Evolutionary conservation across 2,329 filamentous ascomycete species (phyloP).

Genomic region (Trichoderma sp.): DNA sequence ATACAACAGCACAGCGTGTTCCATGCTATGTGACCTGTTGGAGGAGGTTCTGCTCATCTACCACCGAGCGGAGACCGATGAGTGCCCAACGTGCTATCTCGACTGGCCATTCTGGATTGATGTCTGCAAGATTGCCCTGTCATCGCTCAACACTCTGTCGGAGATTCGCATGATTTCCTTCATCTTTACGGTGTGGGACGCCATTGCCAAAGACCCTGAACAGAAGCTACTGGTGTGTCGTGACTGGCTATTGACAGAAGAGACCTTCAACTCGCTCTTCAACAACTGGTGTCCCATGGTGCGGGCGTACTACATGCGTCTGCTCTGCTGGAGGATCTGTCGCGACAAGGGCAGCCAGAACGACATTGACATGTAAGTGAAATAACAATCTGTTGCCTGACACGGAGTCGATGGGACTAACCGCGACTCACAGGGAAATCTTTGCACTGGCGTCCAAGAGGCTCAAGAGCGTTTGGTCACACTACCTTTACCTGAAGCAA

Average conservation of each 20-base stretch:
- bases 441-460: slow-evolving; percentile 68
- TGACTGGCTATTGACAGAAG: slow-evolving; percentile 73
- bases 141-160: slow-evolving; percentile 85
- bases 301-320: slow-evolving; percentile 85
- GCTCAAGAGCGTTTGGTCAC: slow-evolving; percentile 73
- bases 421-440: slow-evolving; percentile 59
- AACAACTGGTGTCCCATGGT: slow-evolving; percentile 98
- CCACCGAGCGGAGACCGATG: slow-evolving; percentile 50
- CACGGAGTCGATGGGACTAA: background rate
- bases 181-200: slow-evolving; percentile 78
- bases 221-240: slow-evolving; percentile 72
- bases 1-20: slow-evolving; percentile 81
- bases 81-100: slow-evolving; percentile 51
- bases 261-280: slow-evolving; percentile 79
- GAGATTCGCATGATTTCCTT: slow-evolving; percentile 84
- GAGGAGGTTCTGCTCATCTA: slow-evolving; percentile 76
- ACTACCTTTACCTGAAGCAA: slow-evolving; percentile 75
- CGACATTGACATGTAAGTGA: slow-evolving; percentile 66
- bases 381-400: background rate
- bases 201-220: slow-evolving; percentile 63
- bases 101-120: slow-evolving; percentile 86
- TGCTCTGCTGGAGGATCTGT: slow-evolving; percentile 87
- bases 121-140: slow-evolving; percentile 76
- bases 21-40: slow-evolving; percentile 87
- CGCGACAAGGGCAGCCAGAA: slow-evolving; percentile 69